phyloP scores from a whole-genome alignment of 768 basidiomycete genomes.

The Leccinum boreale region DNA sequence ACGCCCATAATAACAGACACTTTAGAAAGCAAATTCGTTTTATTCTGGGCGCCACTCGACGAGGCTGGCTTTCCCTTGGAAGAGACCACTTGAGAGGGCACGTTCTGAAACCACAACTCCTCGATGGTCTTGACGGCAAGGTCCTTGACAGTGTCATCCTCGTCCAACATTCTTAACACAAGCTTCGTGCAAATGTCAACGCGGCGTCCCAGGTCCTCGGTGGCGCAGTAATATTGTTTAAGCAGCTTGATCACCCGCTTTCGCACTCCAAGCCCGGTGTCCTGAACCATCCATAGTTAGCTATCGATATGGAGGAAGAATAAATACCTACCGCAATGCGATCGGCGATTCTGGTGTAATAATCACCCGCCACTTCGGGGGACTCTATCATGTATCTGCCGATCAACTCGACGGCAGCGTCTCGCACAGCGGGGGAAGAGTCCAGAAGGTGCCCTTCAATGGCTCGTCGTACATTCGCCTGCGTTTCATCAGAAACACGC shows the following conservation, averaged over 20 bases:
- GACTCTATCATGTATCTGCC: constrained; percentile 94
- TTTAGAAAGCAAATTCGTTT: constrained; percentile 54
- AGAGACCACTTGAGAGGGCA: constrained; percentile 28
- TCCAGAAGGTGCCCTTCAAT: constrained; percentile 91
- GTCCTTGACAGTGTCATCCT: constrained; percentile 94
- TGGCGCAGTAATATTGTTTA: constrained; percentile 72
- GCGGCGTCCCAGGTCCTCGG: constrained; percentile 54
- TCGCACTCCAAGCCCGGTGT: constrained; percentile 89
- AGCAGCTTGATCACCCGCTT: constrained; percentile 96
- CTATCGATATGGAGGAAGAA: neutral
- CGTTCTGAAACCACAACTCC: constrained; percentile 80
- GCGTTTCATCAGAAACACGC: constrained; percentile 5
- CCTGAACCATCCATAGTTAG: constrained; percentile 44
- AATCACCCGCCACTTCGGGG: constrained; percentile 83
- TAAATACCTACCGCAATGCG: constrained; percentile 73
- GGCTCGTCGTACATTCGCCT: constrained; percentile 78
- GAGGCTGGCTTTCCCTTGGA: constrained; percentile 37
- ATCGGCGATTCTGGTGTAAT: constrained; percentile 84
- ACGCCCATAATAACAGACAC: constrained; percentile 86
- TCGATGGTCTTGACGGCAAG: constrained; percentile 87
- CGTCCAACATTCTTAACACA: constrained; percentile 82
- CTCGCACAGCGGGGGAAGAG: constrained; percentile 90
- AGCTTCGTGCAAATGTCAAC: constrained; percentile 82
- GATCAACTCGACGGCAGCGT: constrained; percentile 94
- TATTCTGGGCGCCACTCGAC: constrained; percentile 41